Percentiles rank a stretch among this genome's conserved stretches.
These are phyloP conservation scores for Canna indica DNA, from an alignment of 176 grass and related monocot genomes.

Conservation along the genomic window DNA sequence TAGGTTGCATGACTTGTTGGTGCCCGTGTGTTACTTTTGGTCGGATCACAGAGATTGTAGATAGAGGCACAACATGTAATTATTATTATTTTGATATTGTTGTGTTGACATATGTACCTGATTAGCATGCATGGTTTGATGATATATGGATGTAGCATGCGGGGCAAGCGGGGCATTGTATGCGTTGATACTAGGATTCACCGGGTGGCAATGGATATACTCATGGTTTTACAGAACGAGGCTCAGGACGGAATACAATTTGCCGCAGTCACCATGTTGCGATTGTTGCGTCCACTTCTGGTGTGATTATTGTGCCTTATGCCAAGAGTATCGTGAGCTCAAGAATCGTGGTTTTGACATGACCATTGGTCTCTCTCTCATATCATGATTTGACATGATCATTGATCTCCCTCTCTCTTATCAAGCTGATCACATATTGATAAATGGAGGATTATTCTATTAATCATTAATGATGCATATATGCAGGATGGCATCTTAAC, in stretches of 20 bases:
- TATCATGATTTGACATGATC: too few species aligned
- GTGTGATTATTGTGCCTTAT: background rate
- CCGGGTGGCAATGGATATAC: background rate
- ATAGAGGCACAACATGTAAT: background rate
- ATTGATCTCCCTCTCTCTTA: background rate
- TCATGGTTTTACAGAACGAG: background rate
- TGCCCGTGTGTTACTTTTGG: too few species aligned
- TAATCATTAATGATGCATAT: too few species aligned
- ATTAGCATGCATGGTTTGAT: background rate
- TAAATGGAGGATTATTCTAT: too few species aligned
- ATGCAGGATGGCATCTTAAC: background rate
- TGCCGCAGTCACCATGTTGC: background rate
- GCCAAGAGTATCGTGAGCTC: conserved; percentile 1
- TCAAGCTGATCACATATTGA: too few species aligned
- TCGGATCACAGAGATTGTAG: background rate
- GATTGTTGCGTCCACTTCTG: background rate
- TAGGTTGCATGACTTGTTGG: conserved; percentile 2
- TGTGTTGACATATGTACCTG: too few species aligned
- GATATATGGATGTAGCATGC: background rate
- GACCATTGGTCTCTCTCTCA: background rate
- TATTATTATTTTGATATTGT: too few species aligned
- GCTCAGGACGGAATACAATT: background rate
- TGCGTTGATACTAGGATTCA: background rate
- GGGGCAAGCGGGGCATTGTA: background rate
- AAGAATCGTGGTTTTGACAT: conserved; percentile 2